Base-by-base conservation (phyloP, 306 rosid genomes). In the Malus domestica region DNA sequence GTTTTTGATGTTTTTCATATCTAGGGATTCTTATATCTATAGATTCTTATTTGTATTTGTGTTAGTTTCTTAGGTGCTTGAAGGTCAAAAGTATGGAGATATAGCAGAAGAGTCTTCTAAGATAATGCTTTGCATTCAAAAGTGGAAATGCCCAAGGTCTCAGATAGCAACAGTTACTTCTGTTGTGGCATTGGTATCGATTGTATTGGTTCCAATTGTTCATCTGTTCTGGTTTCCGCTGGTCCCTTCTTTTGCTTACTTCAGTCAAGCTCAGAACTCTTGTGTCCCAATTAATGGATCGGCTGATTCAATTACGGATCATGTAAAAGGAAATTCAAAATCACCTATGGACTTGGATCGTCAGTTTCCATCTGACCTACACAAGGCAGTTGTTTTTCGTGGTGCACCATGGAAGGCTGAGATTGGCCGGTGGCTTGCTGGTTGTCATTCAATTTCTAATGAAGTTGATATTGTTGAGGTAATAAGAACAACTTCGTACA, bases 361-460 rank as follows among this genome's bases (percentile, higher is more conserved):
- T 44, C 87, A 66, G 80, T 92, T 92, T 83, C 88, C 92, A 25
- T 71, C 86, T 67, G 96, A 90, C 72, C 82, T 78, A 80, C 96
- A 89, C 19, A 73, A 83, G 23, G 91, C 92, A 8, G 92, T 88
- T 82, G 83, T 85, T 75, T 92, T 90, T 82, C 87, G 59, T 18
- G 96, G 88, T 68, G 97, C 93, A 13, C 97, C 97, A 16, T 95
- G 98, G 98, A 92, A 89, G 92, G 89, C 92, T 38, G 86, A 84
- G 82, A 88, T 95, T 27, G 98, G 98, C 40, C 86, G 63, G 75
- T 95, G 98, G 98, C 91, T 95, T 80, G 83, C 97, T 16, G 93
- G 97, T 60, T 95, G 98, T 67, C 87, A 85, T 86, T 78, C 87
- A 61, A 30, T 84, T 72, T 63, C 86, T 10, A 74, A 84, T 69